phyloP scores from a whole-genome alignment of 805 yeast genomes.

The Zygosaccharomyces kombuchaensis region DNA sequence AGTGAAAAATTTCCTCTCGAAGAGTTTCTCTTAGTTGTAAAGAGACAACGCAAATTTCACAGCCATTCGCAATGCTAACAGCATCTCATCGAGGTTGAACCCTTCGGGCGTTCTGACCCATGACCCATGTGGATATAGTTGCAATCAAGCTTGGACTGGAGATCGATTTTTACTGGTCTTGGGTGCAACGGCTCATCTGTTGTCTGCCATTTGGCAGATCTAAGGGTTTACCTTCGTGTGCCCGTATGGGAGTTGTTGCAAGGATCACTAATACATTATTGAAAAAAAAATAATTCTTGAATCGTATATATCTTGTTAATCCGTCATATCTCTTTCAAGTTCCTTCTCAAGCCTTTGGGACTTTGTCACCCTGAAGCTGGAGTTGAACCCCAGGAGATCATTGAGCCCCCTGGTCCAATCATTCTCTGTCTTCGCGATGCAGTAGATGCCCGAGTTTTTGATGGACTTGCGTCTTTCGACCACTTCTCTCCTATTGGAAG shows the following conservation, averaged over 20 bases:
- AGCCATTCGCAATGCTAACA: slow-evolving; percentile 55
- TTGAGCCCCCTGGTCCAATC: slow-evolving; percentile 94
- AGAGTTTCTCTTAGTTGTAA: slow-evolving; percentile 10
- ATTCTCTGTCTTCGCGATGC: slow-evolving; percentile 74
- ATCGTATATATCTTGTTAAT: not conserved
- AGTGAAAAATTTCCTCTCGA: slow-evolving; percentile 3
- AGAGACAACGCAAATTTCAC: slow-evolving; percentile 58
- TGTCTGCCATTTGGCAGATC: slow-evolving; percentile 42
- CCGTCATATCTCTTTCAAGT: slow-evolving; percentile 7
- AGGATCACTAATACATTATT: slow-evolving; percentile 41
- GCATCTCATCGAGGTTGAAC: slow-evolving; percentile 69
- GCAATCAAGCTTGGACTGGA: slow-evolving; percentile 51
- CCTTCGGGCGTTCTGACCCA: slow-evolving; percentile 66
- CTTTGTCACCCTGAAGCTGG: slow-evolving; percentile 57
- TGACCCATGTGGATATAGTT: slow-evolving; percentile 56
- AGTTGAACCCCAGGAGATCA: slow-evolving; percentile 82
- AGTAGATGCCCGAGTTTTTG: slow-evolving; percentile 66
- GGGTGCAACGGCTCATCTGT: slow-evolving; percentile 70
- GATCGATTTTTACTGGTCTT: slow-evolving; percentile 54
- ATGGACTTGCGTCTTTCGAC: slow-evolving; percentile 18
- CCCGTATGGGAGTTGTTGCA: slow-evolving; percentile 66
- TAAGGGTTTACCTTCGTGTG: slow-evolving; percentile 72
- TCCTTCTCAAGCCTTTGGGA: slow-evolving; percentile 10
- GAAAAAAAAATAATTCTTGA: slow-evolving; percentile 8
- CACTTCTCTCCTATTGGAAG: slow-evolving; percentile 16